Base-by-base conservation (phyloP, 805 yeast genomes). In the Pichia nanzhaoensis region DNA sequence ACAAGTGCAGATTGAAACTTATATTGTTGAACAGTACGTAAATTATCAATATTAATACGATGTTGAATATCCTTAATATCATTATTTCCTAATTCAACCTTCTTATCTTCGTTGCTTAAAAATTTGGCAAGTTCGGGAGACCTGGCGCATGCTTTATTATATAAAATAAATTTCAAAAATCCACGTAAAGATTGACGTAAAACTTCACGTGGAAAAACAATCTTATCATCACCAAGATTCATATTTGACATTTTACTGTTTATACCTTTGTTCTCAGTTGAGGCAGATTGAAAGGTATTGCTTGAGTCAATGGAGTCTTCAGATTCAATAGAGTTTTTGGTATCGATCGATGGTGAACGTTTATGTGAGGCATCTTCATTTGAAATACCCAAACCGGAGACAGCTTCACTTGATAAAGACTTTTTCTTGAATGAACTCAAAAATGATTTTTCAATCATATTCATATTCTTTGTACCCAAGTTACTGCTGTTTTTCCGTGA, bases 101-200 rank as follows among this genome's bases (percentile, higher is more conserved):
- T 63, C 19, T 64, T 60, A 39, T 67, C 61, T 16, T 30, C 28
- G 13, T 37, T 27, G 2, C 20, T 12, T 3, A 86, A 51, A 56
- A 90, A 90, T 20, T 70, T 70, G 22, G 67, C 58, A 37, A 89
- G 68, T 4, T 69, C 63, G 0, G 68, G 64, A 34, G 80, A 74
- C 41, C 73, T 71, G 1, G 79, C 67, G 0, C 87, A 71, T 38
- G 78, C 82, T 5, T 77, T 70, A 37, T 77, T 74, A 30, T 72
- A 66, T 9, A 75, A 56, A 16, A 90, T 61, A 1, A 71, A 60
- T 24, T 73, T 67, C 39, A 91, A 56, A 55, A 85, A 91, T 0
- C 88, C 85, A 39, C 97, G 70, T 37, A 91, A 68, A 0, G 95
- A 77, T 9, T 88, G 70, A 36, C 98, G 69, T 53, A 87, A 74